Conservation (phyloP, 2,329 filamentous ascomycete genomes). For the Rhynchosporium agropyri region DNA sequence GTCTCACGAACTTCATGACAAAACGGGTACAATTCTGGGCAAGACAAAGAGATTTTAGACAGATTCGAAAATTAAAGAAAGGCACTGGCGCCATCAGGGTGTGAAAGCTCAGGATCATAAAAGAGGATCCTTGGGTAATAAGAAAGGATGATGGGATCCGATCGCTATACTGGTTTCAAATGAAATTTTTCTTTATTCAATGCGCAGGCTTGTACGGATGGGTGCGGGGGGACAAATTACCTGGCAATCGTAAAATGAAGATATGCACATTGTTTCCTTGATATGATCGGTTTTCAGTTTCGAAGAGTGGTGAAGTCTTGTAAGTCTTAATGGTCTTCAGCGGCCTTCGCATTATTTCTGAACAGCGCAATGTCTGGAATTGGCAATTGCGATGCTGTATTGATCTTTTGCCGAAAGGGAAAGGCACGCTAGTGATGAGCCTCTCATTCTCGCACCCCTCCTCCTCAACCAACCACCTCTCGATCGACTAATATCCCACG, state of each 20-base stretch:
- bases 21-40: constrained; percentile 23
- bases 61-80: constrained; percentile 27
- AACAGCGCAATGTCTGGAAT: no score
- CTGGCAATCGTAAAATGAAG: constrained; percentile 22
- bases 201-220: constrained; percentile 19
- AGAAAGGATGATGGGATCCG: constrained; percentile 26
- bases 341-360: no score
- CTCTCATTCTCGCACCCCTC: no score
- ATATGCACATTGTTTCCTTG: constrained; percentile 12
- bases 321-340: no score
- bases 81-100: constrained; percentile 21
- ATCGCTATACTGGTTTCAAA: constrained; percentile 17
- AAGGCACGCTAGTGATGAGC: no score
- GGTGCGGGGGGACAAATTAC: background rate
- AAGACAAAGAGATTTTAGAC: constrained; percentile 26
- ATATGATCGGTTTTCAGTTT: background rate
- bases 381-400: no score
- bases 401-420: no score
- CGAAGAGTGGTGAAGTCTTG: no score
- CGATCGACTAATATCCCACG: no score
- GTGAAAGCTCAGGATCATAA: constrained; percentile 19
- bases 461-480: background rate
- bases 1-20: constrained; percentile 30
- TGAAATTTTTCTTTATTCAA: constrained; percentile 8
- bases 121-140: constrained; percentile 24